Evolutionary conservation across 129 eudicot species (phyloP).

Genomic region (Tagetes patula): DNA sequence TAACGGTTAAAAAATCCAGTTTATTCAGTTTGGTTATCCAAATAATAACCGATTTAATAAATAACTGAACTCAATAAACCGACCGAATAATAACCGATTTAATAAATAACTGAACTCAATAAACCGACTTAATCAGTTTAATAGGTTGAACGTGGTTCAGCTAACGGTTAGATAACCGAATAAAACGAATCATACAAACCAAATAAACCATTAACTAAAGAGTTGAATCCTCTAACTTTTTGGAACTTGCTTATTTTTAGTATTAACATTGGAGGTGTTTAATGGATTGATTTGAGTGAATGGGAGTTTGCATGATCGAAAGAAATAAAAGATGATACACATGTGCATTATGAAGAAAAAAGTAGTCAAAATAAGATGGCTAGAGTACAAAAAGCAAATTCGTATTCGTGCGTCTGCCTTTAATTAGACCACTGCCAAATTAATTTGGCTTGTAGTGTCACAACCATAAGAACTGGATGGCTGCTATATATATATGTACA

Average conservation of each 20-base stretch:
- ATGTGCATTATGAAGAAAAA: slow-evolving; percentile 16
- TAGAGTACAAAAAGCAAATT: slow-evolving; percentile 16
- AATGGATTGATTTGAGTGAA: neutral
- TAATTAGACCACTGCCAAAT: slow-evolving; percentile 9
- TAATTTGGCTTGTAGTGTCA: neutral
- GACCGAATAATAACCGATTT: no score
- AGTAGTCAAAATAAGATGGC: slow-evolving; percentile 28
- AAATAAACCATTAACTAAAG: neutral
- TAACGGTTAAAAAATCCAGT: no score
- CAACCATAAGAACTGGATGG: slow-evolving; percentile 2
- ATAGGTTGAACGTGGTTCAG: no score
- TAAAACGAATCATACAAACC: no score
- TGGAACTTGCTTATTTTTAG: neutral
- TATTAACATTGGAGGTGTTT: neutral
- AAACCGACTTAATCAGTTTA: no score
- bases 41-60: no score
- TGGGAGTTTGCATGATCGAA: neutral
- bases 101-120: no score
- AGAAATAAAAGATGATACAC: slow-evolving; percentile 19
- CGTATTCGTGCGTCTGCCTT: slow-evolving; percentile 22
- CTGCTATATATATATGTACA: neutral
- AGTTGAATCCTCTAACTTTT: neutral
- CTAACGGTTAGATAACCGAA: no score
- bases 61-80: no score
- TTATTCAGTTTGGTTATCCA: no score